Evolutionary conservation across 2,329 filamentous ascomycete genomes (phyloP), one percentile per base, ranked within the genome.

Genomic region (Pseudonectria buxi): DNA sequence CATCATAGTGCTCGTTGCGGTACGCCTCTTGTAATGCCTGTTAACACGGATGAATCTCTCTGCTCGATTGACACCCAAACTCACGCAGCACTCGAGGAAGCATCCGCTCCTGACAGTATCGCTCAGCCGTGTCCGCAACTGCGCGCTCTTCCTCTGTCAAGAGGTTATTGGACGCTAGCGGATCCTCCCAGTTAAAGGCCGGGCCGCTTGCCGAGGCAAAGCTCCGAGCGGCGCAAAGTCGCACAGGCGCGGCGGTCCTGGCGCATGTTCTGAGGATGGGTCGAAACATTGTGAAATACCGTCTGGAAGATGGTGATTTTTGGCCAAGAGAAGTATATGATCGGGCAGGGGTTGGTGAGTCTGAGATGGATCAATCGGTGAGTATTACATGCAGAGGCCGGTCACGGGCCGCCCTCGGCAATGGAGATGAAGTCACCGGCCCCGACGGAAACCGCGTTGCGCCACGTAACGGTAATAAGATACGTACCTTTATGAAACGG

Each of bases 51-150:
- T 11, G 18, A 38, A 24, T 24, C 30, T 24, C 26, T 32, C 13
- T 24, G 39, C 26, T 41, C 28, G 35, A 35, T 16, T n/a, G 12
- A 13, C 6, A 13, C 9, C 45, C 27, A 31, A 16, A 41, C 40
- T 48, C 71, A 95, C 89, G 82, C 40, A 95, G 71, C 33, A 98
- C 83, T 45, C 90, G 74, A 33, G 92, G 92, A 28, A 85, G 68
- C 66, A 98, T 71, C 41, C 78, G 77, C 59, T 96, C 89, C 62
- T 96, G 90, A 58, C 89, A 96, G 57, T 96, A 98, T 42, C 86
- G 76, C 62, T 94, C 85, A 24, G 90, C 90, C 6, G 87, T 94
- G 53, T 95, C 87, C 28, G 83, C 74, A 47, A 98, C 90, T 11
- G 89, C 87, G 46, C 86, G 58, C 62, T 98, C 92, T 41, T 98